A percentile compares a stretch with the other conserved stretches of the same genome.
These are phyloP conservation scores for Cadophora luteo-olivacea DNA, from an alignment of 2,329 filamentous ascomycete species.

Conservation along the genomic window DNA sequence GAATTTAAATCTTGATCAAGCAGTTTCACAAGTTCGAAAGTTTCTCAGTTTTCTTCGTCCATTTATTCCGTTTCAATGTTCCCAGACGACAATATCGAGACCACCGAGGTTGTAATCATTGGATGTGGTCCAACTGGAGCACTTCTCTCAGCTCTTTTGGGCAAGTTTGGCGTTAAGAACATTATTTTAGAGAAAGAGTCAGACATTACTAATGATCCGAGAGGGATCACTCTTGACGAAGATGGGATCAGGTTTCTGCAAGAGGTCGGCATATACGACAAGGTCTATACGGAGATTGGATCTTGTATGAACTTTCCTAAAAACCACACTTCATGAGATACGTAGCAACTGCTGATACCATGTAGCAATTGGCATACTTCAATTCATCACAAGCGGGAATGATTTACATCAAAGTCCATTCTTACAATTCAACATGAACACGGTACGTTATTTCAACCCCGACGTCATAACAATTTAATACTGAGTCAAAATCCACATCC, in stretches of 20 bases:
- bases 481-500: neutral
- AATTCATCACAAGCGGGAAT: slow-evolving; percentile 6
- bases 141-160: neutral
- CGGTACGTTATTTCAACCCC: neutral
- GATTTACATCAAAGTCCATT: slow-evolving; percentile 6
- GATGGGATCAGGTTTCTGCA: slow-evolving; percentile 9
- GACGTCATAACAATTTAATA: too few species aligned
- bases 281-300: slow-evolving; percentile 1
- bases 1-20: neutral
- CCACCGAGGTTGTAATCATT: neutral
- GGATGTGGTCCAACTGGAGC: neutral
- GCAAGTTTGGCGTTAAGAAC: neutral
- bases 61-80: neutral
- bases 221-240: slow-evolving; percentile 14
- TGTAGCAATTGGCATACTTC: neutral
- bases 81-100: neutral
- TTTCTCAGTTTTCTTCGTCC: neutral
- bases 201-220: slow-evolving; percentile 13
- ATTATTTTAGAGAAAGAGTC: slow-evolving; percentile 20
- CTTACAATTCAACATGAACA: slow-evolving; percentile 2
- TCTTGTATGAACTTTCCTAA: too few species aligned
- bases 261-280: slow-evolving; percentile 12
- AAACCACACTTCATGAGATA: too few species aligned
- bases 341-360: neutral
- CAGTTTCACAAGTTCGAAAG: neutral